Conservation (phyloP, 2,329 filamentous ascomycete genomes). For the Davidsoniella australis region DNA sequence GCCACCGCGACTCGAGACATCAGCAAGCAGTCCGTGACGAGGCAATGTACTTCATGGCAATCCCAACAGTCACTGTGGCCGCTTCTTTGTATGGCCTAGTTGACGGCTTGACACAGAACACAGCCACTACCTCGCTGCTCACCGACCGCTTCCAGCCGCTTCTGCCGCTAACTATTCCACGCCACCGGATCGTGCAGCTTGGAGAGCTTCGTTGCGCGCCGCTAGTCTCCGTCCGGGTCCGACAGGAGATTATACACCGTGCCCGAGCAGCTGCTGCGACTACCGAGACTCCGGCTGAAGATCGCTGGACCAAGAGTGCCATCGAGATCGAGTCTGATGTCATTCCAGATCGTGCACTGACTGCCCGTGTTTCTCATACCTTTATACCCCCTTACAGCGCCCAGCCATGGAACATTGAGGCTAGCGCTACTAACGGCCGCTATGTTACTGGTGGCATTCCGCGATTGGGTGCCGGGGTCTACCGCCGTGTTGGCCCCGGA, state of each 20-base stretch:
- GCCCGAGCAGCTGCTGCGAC: neutral
- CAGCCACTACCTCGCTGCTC: conserved; percentile 19
- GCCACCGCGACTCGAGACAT: conserved; percentile 8
- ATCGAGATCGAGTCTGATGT: conserved; percentile 24
- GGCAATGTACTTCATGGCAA: conserved; percentile 12
- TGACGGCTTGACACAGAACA: conserved; percentile 17
- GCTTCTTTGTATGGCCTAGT: conserved; percentile 25
- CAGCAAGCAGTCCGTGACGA: neutral
- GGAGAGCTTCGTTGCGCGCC: conserved; percentile 24
- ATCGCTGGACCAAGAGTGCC: conserved; percentile 14
- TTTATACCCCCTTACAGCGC: conserved; percentile 17
- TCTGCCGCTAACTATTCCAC: conserved; percentile 21
- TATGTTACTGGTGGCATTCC: conserved; percentile 15
- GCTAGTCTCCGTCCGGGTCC: conserved; percentile 21
- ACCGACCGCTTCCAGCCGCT: conserved; percentile 25
- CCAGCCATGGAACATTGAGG: conserved; percentile 22
- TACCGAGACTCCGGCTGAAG: neutral
- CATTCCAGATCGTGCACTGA: conserved; percentile 23
- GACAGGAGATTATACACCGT: conserved; percentile 22
- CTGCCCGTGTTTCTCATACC: conserved; percentile 21
- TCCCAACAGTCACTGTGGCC: conserved; percentile 23
- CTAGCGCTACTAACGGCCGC: conserved; percentile 18
- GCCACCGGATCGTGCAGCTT: conserved; percentile 22
- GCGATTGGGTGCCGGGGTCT: conserved; percentile 20
- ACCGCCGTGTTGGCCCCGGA: conserved; percentile 20